Conservation (phyloP, 164 flowering plant species). For the Echeveria elegans region DNA sequence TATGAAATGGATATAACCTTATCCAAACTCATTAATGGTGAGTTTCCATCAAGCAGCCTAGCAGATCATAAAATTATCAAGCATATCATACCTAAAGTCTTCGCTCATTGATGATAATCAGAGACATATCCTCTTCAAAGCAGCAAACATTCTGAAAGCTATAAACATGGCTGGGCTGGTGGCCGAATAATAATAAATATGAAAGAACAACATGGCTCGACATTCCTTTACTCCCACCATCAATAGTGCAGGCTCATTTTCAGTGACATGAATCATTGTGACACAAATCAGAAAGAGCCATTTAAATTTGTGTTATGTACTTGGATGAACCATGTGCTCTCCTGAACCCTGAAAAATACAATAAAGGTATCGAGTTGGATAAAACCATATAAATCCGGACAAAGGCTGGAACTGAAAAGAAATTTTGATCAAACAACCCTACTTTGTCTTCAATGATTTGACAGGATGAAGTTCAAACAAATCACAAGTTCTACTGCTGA, state of each 20-base stretch:
- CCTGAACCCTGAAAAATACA: neutral
- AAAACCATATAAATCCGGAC: neutral
- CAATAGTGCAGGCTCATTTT: neutral
- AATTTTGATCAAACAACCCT: neutral
- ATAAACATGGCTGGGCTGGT: neutral
- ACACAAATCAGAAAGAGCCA: neutral
- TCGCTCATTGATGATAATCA: neutral
- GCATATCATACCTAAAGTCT: neutral
- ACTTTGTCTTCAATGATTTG: neutral
- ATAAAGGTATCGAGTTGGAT: neutral
- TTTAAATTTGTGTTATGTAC: neutral
- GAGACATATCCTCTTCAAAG: neutral
- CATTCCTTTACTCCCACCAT: neutral
- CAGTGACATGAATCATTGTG: neutral
- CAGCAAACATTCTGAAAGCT: neutral
- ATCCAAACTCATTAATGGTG: neutral
- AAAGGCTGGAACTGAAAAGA: neutral
- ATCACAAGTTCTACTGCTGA: neutral
- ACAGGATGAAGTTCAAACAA: neutral
- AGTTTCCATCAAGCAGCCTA: neutral
- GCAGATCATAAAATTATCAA: neutral
- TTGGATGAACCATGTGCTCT: neutral
- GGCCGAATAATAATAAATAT: neutral
- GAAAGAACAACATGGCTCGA: neutral
- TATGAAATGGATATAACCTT: neutral